A percentile compares a stretch with the other conserved stretches of the same genome.
Conservation (phyloP, 148 eudicot species). For the Vaccinium corymbosum region DNA sequence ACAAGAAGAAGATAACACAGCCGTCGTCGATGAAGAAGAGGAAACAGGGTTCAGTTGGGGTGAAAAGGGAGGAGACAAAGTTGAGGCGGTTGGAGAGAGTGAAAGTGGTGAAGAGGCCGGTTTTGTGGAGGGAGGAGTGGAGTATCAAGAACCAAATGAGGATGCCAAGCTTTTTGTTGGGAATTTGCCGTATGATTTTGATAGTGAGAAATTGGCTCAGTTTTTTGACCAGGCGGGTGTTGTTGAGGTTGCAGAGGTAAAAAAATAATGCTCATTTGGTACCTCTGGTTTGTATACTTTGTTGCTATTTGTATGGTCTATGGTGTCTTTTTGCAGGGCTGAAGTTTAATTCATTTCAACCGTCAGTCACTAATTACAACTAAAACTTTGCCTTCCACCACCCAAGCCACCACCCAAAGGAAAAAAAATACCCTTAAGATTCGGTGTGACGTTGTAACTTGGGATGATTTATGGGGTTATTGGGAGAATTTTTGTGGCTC, state of each 20-base stretch:
- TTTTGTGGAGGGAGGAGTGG: conserved; percentile 25
- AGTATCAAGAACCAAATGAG: conserved; percentile 50
- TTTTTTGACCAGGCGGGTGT: conserved; percentile 70
- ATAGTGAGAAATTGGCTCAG: conserved; percentile 68
- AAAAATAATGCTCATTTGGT: not conserved
- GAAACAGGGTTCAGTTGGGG: conserved; percentile 29
- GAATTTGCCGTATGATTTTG: conserved; percentile 69
- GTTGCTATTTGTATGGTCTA: not conserved
- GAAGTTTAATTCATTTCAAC: not conserved
- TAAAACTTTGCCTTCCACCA: too few relatives aligned
- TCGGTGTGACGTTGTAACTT: not conserved
- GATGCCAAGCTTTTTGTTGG: conserved; percentile 75
- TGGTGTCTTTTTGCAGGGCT: not conserved
- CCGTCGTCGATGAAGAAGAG: conserved; percentile 31
- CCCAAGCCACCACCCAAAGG: too few relatives aligned
- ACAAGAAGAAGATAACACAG: conserved; percentile 47
- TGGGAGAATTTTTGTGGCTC: not conserved
- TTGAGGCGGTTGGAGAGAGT: conserved; percentile 26
- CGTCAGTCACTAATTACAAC: not conserved
- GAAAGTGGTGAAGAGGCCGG: conserved; percentile 23
- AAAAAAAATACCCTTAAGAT: too few relatives aligned
- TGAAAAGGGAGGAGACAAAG: not conserved
- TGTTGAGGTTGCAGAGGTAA: conserved; percentile 79
- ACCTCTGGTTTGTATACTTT: not conserved
- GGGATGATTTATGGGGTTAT: not conserved